phyloP scores from a whole-genome alignment of 495 filamentous ascomycete species.

The Aspergillus avenaceus region DNA sequence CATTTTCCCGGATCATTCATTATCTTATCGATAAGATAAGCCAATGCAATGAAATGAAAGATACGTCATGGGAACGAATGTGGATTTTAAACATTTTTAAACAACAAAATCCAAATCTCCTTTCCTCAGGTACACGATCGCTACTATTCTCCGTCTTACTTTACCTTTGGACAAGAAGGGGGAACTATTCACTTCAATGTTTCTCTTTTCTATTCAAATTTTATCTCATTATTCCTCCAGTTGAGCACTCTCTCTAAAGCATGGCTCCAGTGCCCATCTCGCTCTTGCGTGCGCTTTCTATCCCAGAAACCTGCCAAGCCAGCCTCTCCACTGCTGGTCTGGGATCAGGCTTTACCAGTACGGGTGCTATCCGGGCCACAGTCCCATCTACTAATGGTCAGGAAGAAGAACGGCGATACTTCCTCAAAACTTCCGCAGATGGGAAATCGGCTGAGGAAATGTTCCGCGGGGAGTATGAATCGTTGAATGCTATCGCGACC shows the following conservation, averaged over 20 bases:
- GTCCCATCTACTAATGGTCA: constrained; percentile 26
- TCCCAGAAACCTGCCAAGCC: constrained; percentile 52
- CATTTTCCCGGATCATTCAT: no score
- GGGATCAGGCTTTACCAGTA: constrained; percentile 73
- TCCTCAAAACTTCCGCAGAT: constrained; percentile 69
- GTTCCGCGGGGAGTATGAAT: constrained; percentile 83
- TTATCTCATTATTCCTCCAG: no score
- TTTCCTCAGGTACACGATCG: background rate
- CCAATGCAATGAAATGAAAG: no score
- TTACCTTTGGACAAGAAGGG: background rate
- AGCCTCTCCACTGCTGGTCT: constrained; percentile 53
- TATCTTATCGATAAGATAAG: constrained; percentile 21
- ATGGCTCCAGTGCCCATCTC: constrained; percentile 49
- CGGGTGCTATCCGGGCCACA: constrained; percentile 59
- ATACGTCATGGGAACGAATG: constrained; percentile 11
- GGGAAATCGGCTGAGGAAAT: constrained; percentile 64
- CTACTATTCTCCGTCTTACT: background rate
- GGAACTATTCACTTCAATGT: no score
- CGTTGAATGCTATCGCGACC: constrained; percentile 73
- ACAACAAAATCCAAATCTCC: no score
- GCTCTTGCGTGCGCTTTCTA: constrained; percentile 60
- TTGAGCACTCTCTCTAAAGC: no score
- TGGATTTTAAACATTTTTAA: constrained; percentile 1
- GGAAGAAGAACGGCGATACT: constrained; percentile 58
- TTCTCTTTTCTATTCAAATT: background rate